Evolutionary conservation across 73 alveolate species (phyloP).

Genomic region (Paramecium pentaurelia): DNA sequence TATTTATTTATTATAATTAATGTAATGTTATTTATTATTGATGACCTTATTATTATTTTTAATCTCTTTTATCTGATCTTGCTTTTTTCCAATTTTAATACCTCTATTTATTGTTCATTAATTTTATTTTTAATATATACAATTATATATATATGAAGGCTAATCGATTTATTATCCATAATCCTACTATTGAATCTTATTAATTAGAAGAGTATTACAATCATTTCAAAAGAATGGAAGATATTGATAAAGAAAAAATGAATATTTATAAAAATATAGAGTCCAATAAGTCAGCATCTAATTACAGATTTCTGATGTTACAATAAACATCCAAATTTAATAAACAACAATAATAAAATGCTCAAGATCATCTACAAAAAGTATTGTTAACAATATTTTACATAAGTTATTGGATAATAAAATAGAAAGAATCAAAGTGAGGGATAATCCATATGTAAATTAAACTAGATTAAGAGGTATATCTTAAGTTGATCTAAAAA

Average conservation of each 20-base stretch:
- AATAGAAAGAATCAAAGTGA: not conserved
- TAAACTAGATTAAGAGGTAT: not conserved
- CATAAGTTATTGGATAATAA: not conserved
- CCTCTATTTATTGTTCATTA: constrained; percentile 37
- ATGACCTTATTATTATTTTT: not conserved
- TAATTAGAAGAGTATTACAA: constrained; percentile 11
- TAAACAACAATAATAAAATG: not conserved
- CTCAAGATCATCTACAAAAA: not conserved
- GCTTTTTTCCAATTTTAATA: constrained; percentile 41
- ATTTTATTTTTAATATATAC: not conserved
- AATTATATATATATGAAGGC: not conserved
- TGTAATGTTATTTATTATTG: not conserved
- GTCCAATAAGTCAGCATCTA: not conserved
- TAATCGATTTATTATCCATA: not conserved
- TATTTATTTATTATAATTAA: not conserved
- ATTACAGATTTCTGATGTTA: not conserved
- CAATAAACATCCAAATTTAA: constrained; percentile 33
- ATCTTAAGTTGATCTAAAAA: constrained; percentile 12
- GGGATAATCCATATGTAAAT: not conserved
- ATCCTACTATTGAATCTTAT: not conserved
- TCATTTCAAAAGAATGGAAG: not conserved
- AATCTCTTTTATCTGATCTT: not conserved
- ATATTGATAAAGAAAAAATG: not conserved
- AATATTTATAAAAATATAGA: not conserved
- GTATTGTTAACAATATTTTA: not conserved